Percentiles rank a stretch among this genome's conserved stretches.
Conservation (phyloP, 225 moss, liverwort and hornwort genomes). For the Straminergon stramineum region DNA sequence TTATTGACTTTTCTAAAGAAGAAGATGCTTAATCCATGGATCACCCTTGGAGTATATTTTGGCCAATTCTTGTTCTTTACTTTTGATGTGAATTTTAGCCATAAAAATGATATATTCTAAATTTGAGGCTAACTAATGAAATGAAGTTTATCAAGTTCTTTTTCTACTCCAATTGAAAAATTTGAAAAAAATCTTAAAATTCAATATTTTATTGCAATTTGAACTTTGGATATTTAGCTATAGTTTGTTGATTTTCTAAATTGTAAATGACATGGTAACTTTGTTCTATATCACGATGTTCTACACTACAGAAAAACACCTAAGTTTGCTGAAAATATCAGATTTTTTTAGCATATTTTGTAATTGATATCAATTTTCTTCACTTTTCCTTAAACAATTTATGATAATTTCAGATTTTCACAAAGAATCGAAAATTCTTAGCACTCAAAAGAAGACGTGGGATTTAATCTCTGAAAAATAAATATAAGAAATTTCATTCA, state of each 20-base stretch:
- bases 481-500: too few relatives aligned
- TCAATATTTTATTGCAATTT: not conserved
- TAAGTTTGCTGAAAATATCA: not conserved
- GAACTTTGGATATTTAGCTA: not conserved
- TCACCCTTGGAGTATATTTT: not conserved
- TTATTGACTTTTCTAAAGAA: not conserved
- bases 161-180: not conserved
- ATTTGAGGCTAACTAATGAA: not conserved
- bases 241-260: not conserved
- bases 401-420: not conserved
- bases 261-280: fast-evolving
- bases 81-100: not conserved
- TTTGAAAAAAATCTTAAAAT: not conserved
- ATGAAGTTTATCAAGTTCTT: not conserved
- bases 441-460: not conserved
- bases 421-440: not conserved
- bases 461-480: not conserved
- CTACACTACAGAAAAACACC: too few relatives aligned
- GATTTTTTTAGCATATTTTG: not conserved
- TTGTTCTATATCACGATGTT: not conserved
- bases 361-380: not conserved
- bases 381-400: not conserved
- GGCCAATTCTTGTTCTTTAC: not conserved
- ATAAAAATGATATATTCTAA: not conserved
- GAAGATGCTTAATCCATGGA: fast-evolving